A percentile compares a stretch with the other conserved stretches of the same genome.
Conservation (phyloP, 1,139 yeast genomes). For the Kodamaea suecica region DNA sequence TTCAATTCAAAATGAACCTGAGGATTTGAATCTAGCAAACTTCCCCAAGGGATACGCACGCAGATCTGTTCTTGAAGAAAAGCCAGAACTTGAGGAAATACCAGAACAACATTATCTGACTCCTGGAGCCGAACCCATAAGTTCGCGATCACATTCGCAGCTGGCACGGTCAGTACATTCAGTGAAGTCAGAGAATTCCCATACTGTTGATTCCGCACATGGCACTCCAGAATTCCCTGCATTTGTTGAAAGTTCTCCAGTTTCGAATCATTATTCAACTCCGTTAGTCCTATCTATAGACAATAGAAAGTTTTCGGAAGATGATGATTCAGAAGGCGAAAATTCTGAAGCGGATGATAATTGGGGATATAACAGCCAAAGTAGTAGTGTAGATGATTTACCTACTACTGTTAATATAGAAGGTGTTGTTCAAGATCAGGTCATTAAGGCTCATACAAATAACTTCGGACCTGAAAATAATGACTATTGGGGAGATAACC, state of each 20-base stretch:
- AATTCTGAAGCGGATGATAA: slow-evolving; percentile 26
- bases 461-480: too few relatives aligned
- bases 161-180: too few relatives aligned
- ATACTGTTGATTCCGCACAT: background rate
- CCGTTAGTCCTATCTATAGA: slow-evolving; percentile 30
- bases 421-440: too few relatives aligned
- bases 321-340: slow-evolving; percentile 13
- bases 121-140: background rate
- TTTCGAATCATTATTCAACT: slow-evolving; percentile 10
- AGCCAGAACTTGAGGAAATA: background rate
- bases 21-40: slow-evolving; percentile 21
- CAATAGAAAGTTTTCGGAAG: slow-evolving; percentile 15
- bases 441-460: too few relatives aligned
- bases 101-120: background rate
- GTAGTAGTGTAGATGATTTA: slow-evolving; percentile 17
- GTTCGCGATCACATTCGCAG: background rate
- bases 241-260: slow-evolving; percentile 5
- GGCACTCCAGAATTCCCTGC: background rate
- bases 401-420: too few relatives aligned
- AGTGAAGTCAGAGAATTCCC: background rate
- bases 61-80: background rate
- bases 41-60: background rate
- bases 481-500: too few relatives aligned
- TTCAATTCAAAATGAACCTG: slow-evolving; percentile 37
- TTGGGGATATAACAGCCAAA: slow-evolving; percentile 20